Conservation (phyloP, 2,329 filamentous ascomycete species). For the Alternaria arborescens region DNA sequence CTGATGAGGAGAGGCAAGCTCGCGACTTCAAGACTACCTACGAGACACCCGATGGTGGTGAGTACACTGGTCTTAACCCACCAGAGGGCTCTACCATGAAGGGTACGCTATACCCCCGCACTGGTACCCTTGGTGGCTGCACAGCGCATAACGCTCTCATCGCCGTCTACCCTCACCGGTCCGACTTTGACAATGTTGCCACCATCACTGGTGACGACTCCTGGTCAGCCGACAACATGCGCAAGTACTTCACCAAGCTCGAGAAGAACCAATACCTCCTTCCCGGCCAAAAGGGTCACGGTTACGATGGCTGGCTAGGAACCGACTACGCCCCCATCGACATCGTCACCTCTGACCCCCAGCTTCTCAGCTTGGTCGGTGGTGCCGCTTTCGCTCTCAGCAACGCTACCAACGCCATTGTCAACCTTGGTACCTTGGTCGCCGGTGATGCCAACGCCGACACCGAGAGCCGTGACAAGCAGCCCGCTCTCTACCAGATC, state of each 20-base stretch:
- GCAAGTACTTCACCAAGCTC: slow-evolving; percentile 64
- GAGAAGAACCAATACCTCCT: slow-evolving; percentile 64
- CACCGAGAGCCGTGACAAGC: slow-evolving; percentile 55
- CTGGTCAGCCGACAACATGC: slow-evolving; percentile 68
- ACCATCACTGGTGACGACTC: slow-evolving; percentile 67
- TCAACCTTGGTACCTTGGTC: slow-evolving; percentile 49
- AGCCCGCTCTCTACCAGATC: slow-evolving; percentile 64
- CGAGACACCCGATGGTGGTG: slow-evolving; percentile 49
- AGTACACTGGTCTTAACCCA: slow-evolving; percentile 61
- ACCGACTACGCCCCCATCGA: slow-evolving; percentile 61
- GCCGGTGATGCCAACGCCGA: slow-evolving; percentile 63
- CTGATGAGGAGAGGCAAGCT: slow-evolving; percentile 61
- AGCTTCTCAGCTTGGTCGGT: slow-evolving; percentile 62
- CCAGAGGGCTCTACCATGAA: slow-evolving; percentile 61
- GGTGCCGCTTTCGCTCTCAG: slow-evolving; percentile 64
- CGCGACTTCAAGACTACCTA: slow-evolving; percentile 69
- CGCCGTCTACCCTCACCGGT: slow-evolving; percentile 65
- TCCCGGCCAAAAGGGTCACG: slow-evolving; percentile 59
- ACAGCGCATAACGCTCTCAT: slow-evolving; percentile 70
- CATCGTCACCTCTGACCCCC: slow-evolving; percentile 61
- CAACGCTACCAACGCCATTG: slow-evolving; percentile 46
- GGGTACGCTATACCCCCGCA: slow-evolving; percentile 67
- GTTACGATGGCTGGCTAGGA: slow-evolving; percentile 65
- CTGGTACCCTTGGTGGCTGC: slow-evolving; percentile 66
- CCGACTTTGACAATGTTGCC: slow-evolving; percentile 68